Evolutionary conservation across 129 eudicot species (phyloP), one percentile per base, ranked within the genome.

Genomic region (Solidago caesia): DNA sequence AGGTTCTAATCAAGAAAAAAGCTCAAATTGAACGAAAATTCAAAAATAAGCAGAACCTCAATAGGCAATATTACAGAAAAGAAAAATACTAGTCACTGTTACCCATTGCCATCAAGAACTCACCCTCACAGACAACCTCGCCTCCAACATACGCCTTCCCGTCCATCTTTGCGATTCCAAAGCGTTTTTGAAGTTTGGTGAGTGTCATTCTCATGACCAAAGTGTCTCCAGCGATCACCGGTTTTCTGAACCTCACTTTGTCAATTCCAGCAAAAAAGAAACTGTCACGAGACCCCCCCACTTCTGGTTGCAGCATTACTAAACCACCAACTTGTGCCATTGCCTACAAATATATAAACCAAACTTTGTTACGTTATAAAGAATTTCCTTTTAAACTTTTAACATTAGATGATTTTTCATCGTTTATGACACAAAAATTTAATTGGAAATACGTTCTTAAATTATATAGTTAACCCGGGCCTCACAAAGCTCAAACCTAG

Each of bases 241-340:
- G 98, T 84, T 90, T 94, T 48, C 98, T 79, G 80, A 90, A 94
- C 71, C 98, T 85, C 66, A 94, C 97, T 83, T 94, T 94, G 84
- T 94, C 97, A 5, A 94, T 83, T 71, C 98, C 98, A 64, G 97
- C 98, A 75, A 94, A 94, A 85, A 94, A 91, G 84, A 94, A 94
- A 74, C 80, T 94, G 9, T 90, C 91, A 26, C 89, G 88, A 3
- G 96, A 88, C 8, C 97, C 98, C 2, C 98, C 98, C 53, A 94
- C 98, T 82, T 94, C 98, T 13, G 98, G 98, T 80, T 82, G 89
- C 82, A 94, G 85, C 98, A 94, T 94, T 41, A 94, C 93, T 64
- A 94, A n/a, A 48, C 98, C 98, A 48, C 98, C 98, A 71, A 94
- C 98, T 78, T 94, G 98, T 58, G 98, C 98, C 98, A 94, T 84